Evolutionary conservation across 164 flowering plant genomes (phyloP).

Genomic region (Stephania cephalantha): DNA sequence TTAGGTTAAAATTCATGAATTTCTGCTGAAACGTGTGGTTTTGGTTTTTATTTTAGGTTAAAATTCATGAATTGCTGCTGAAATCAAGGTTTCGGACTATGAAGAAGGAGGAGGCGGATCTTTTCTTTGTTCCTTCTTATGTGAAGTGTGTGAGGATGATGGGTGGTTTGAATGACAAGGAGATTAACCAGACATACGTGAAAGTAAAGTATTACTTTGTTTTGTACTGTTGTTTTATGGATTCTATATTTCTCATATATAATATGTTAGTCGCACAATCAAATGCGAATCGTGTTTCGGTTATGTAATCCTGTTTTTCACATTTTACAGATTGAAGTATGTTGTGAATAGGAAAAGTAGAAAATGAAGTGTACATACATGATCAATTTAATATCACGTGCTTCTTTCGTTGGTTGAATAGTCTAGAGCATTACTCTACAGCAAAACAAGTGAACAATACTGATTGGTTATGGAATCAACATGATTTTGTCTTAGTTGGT

Average conservation of each 20-base stretch:
- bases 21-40: neutral
- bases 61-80: slow-evolving; percentile 59
- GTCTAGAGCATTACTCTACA: neutral
- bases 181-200: slow-evolving; percentile 74
- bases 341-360: too few relatives aligned
- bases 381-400: neutral
- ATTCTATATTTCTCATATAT: neutral
- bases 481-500: too few relatives aligned
- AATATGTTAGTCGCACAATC: neutral
- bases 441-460: too few relatives aligned
- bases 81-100: slow-evolving; percentile 59
- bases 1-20: too few relatives aligned
- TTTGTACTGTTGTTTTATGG: neutral
- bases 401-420: neutral
- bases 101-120: slow-evolving; percentile 82
- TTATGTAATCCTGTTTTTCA: neutral
- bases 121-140: slow-evolving; percentile 91
- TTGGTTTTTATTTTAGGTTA: slow-evolving; percentile 37
- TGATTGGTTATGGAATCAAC: too few relatives aligned
- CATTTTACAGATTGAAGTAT: too few relatives aligned
- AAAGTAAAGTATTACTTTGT: slow-evolving; percentile 39
- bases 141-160: slow-evolving; percentile 83
- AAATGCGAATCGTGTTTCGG: neutral
- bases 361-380: neutral
- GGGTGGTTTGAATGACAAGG: slow-evolving; percentile 89